Conservation (phyloP, 2,329 filamentous ascomycete species). For the Herpotrichia juniperi region DNA sequence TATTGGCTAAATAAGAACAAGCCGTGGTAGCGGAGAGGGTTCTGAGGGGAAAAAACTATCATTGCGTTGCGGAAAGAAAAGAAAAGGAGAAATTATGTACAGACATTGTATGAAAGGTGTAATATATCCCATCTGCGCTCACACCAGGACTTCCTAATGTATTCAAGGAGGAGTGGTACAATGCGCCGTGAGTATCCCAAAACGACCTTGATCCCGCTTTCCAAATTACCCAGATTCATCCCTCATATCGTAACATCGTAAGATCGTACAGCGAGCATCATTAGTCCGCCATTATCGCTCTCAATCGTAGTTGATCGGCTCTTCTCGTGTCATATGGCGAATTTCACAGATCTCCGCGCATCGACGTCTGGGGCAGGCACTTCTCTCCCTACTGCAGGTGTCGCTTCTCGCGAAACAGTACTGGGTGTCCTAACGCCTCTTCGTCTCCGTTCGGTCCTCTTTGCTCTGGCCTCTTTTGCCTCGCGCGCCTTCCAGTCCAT, state of each 20-base stretch:
- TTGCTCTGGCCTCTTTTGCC: constrained; percentile 63
- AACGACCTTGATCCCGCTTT: background rate
- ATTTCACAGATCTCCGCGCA: constrained; percentile 35
- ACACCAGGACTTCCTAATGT: background rate
- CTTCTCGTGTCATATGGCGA: constrained; percentile 30
- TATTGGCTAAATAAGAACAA: constrained; percentile 45
- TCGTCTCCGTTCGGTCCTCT: constrained; percentile 58
- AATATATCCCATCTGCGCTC: constrained; percentile 5
- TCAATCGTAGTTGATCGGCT: background rate
- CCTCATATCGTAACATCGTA: constrained; percentile 16
- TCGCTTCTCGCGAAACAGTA: constrained; percentile 32
- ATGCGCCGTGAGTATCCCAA: background rate
- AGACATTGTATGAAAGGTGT: constrained; percentile 27
- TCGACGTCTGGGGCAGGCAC: constrained; percentile 3
- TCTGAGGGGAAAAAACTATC: background rate
- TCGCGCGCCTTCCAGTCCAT: constrained; percentile 65
- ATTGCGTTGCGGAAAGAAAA: background rate
- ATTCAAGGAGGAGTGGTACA: background rate
- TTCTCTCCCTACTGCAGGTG: constrained; percentile 35
- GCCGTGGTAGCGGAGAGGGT: constrained; percentile 35
- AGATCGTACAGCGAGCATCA: constrained; percentile 11
- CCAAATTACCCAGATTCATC: constrained; percentile 4
- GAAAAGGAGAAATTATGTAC: constrained; percentile 13
- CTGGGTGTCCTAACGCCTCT: constrained; percentile 34
- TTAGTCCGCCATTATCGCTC: constrained; percentile 1